These are phyloP conservation scores for Populus euphratica DNA, from an alignment of 345 rosid genomes.

Conservation along the genomic window DNA sequence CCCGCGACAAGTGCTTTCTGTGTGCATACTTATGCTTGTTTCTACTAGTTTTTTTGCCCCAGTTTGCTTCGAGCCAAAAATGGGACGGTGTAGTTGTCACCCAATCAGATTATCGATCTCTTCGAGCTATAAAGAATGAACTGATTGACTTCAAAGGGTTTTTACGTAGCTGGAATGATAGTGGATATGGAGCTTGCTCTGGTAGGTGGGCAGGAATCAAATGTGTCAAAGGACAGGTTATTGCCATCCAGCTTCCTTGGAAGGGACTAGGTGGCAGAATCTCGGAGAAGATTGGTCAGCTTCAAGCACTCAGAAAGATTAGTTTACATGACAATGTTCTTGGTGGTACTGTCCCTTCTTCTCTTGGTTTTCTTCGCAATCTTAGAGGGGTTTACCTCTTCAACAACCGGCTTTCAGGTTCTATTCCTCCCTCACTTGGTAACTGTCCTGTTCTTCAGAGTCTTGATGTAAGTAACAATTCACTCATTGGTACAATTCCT, in stretches of 20 bases:
- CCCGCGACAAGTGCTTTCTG: conserved; percentile 17
- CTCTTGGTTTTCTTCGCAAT: conserved; percentile 67
- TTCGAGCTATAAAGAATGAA: conserved; percentile 63
- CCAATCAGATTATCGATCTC: conserved; percentile 60
- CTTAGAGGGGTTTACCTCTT: conserved; percentile 84
- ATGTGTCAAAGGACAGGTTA: conserved; percentile 78
- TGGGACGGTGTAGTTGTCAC: conserved; percentile 74
- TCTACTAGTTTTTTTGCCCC: conserved; percentile 19
- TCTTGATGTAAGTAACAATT: conserved; percentile 53
- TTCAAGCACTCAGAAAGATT: conserved; percentile 60
- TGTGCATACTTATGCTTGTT: conserved; percentile 28
- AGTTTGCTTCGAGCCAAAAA: conserved; percentile 41
- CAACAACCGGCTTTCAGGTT: conserved; percentile 84
- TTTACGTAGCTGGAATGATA: conserved; percentile 69
- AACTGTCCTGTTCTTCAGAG: conserved; percentile 19
- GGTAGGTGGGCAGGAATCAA: conserved; percentile 90
- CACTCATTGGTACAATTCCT: conserved; percentile 58
- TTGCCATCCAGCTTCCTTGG: conserved; percentile 92
- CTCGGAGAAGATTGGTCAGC: conserved; percentile 83
- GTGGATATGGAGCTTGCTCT: conserved; percentile 62
- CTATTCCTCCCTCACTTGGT: conserved; percentile 33
- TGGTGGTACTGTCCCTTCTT: conserved; percentile 61
- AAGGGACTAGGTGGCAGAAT: conserved; percentile 71
- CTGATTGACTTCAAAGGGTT: conserved; percentile 63
- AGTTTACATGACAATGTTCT: conserved; percentile 79